Percentiles rank a stretch among this genome's conserved stretches.
phyloP scores from a whole-genome alignment of 768 basidiomycete species.

The Tulasnella sp. region DNA sequence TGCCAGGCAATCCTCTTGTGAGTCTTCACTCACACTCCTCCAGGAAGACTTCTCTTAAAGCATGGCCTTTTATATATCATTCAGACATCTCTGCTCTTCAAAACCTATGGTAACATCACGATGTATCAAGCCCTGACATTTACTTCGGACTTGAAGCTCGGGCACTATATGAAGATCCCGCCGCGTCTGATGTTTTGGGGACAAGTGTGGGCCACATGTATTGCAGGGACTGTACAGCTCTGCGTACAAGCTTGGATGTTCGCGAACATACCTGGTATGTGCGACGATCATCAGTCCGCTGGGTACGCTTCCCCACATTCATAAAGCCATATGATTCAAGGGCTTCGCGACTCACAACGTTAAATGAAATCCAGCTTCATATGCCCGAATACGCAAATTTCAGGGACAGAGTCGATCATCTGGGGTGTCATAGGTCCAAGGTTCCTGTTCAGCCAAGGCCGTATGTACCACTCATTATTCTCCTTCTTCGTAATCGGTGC shows the following conservation, averaged over 20 bases:
- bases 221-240: slow-evolving; percentile 31
- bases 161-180: slow-evolving; percentile 43
- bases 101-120: slow-evolving; percentile 27
- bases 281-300: slow-evolving; percentile 39
- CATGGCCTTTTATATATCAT: no score
- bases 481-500: slow-evolving; percentile 74
- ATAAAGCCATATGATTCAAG: no score
- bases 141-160: slow-evolving; percentile 26
- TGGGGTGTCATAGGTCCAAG: slow-evolving; percentile 70
- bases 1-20: no score
- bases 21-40: no score
- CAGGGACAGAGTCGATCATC: slow-evolving; percentile 30
- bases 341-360: no score
- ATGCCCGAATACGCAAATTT: slow-evolving; percentile 25
- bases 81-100: no score
- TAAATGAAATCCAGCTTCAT: slow-evolving; percentile 35
- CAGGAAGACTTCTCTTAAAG: no score
- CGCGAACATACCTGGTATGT: slow-evolving; percentile 48
- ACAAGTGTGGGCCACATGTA: slow-evolving; percentile 38
- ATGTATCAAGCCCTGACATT: slow-evolving; percentile 28
- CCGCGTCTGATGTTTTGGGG: slow-evolving; percentile 55
- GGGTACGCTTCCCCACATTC: no score
- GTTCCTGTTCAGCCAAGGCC: slow-evolving; percentile 52
- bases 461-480: slow-evolving; percentile 50
- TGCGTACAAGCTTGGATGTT: slow-evolving; percentile 39